phyloP scores from a whole-genome alignment of 176 grass and related monocot genomes.

The Bromus sterilis region DNA sequence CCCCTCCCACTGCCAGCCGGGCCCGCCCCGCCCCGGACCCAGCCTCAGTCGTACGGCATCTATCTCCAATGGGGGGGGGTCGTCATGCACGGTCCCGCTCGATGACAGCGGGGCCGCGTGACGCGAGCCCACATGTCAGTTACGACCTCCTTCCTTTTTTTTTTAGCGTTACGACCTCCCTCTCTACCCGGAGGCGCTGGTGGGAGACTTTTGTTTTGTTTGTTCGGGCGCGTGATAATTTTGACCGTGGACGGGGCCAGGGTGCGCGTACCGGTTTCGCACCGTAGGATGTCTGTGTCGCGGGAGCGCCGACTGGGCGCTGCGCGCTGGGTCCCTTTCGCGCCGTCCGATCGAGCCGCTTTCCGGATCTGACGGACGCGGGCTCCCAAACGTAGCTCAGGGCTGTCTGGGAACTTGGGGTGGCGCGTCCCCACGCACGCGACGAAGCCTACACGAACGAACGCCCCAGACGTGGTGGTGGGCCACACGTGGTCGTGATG shows the following conservation, averaged over 20 bases:
- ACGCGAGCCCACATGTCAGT: neutral
- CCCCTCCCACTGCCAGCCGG: neutral
- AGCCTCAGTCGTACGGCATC: rapidly evolving
- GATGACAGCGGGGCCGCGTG: neutral
- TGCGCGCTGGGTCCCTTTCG: neutral
- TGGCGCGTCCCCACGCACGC: neutral
- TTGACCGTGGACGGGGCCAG: neutral
- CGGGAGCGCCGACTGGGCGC: slow-evolving; percentile 15
- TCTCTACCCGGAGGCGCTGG: neutral
- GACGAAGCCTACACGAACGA: neutral
- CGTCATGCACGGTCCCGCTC: neutral
- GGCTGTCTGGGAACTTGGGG: neutral
- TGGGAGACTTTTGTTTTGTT: neutral
- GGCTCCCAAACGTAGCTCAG: neutral
- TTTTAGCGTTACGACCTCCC: too few relatives aligned
- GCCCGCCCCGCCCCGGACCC: rapidly evolving
- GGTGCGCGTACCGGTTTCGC: slow-evolving; percentile 1
- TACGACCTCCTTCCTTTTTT: too few relatives aligned
- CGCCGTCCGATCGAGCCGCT: neutral
- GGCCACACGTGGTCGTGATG: neutral
- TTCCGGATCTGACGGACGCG: neutral
- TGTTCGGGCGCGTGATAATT: neutral
- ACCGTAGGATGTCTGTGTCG: slow-evolving; percentile 35
- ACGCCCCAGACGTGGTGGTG: neutral
- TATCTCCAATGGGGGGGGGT: rapidly evolving